phyloP scores from a whole-genome alignment of 2,329 filamentous ascomycete genomes.

The Fusarium lyarnte region DNA sequence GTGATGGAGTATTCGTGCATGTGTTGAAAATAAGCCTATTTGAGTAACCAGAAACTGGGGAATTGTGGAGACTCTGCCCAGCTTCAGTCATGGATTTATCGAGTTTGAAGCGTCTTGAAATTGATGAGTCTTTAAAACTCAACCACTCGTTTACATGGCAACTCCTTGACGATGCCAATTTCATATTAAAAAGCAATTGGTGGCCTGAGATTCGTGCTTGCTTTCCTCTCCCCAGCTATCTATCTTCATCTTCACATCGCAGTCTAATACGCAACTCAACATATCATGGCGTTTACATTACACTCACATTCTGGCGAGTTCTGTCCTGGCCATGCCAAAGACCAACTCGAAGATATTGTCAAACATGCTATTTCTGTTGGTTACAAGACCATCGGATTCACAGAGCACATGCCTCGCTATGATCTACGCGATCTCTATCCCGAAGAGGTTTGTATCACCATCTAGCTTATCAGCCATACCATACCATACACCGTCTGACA shows the following conservation, averaged over 20 bases:
- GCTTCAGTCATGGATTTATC: background rate
- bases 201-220: background rate
- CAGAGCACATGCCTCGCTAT: slow-evolving; percentile 93
- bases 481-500: slow-evolving; percentile 6
- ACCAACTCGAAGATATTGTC: slow-evolving; percentile 85
- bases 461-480: background rate
- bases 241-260: background rate
- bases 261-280: background rate
- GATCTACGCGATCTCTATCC: slow-evolving; percentile 84
- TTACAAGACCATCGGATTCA: slow-evolving; percentile 86
- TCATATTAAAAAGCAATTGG: background rate
- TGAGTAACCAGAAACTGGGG: background rate
- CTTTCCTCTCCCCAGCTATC: background rate
- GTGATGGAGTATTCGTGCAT: background rate
- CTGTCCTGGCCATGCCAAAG: slow-evolving; percentile 87
- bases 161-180: background rate
- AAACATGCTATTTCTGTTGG: slow-evolving; percentile 79
- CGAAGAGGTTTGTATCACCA: slow-evolving; percentile 72
- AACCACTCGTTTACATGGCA: background rate
- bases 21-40: background rate
- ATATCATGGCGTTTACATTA: slow-evolving; percentile 90
- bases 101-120: slow-evolving; percentile 5
- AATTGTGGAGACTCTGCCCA: slow-evolving; percentile 21
- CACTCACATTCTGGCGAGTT: slow-evolving; percentile 99
- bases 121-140: slow-evolving; percentile 13